phyloP scores from a whole-genome alignment of 108 stramenopile species.

The Fragilariopsis cylindrus region DNA sequence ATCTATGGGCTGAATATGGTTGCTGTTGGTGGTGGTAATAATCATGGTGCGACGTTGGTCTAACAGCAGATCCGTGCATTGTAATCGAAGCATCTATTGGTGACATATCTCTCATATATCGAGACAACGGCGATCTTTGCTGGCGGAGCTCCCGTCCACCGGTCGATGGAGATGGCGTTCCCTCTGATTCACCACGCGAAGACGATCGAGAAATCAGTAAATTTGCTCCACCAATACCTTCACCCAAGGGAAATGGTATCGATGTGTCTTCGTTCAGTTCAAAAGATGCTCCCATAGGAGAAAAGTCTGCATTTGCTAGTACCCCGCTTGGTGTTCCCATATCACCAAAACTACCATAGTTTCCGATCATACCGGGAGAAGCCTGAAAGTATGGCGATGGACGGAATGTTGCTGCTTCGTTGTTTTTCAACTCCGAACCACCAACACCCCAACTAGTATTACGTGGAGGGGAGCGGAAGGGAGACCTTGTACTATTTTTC shows the following conservation, averaged over 20 bases:
- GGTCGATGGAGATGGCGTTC: slow-evolving; percentile 12
- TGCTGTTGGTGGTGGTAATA: background rate
- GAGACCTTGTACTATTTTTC: slow-evolving; percentile 15
- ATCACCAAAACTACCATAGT: slow-evolving; percentile 41
- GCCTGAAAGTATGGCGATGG: slow-evolving; percentile 19
- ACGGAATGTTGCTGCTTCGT: background rate
- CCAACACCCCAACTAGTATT: background rate
- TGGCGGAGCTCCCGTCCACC: background rate
- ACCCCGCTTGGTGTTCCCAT: slow-evolving; percentile 44
- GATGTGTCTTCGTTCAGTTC: slow-evolving; percentile 9
- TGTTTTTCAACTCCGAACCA: slow-evolving; percentile 16
- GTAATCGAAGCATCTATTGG: slow-evolving; percentile 3
- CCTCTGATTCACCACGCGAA: background rate
- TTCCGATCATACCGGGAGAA: slow-evolving; percentile 7
- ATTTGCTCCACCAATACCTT: background rate
- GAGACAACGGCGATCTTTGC: slow-evolving; percentile 27
- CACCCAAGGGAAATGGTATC: background rate
- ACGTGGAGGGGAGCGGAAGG: slow-evolving; percentile 35
- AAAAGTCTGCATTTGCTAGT: slow-evolving; percentile 28
- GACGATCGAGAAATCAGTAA: slow-evolving; percentile 4
- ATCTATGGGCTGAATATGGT: background rate
- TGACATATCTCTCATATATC: slow-evolving; percentile 8
- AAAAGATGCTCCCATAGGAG: slow-evolving; percentile 42
- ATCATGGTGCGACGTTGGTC: background rate
- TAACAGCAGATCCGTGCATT: background rate